Percentiles rank a stretch among this genome's conserved stretches.
phyloP scores from a whole-genome alignment of 441 rosid species.

The Jatropha multifida region DNA sequence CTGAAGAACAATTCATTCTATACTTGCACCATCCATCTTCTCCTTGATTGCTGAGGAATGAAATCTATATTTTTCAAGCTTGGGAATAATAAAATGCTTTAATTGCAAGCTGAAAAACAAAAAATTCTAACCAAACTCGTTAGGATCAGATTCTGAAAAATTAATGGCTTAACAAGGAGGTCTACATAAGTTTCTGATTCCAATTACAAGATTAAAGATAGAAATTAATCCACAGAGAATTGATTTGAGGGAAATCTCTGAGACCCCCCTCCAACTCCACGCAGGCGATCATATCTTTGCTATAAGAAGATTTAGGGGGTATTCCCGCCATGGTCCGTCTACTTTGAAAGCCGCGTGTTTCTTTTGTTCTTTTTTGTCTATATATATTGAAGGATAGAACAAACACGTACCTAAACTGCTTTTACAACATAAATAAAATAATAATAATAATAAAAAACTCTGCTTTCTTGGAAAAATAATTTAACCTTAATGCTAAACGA shows the following conservation, averaged over 20 bases:
- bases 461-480: too few species aligned
- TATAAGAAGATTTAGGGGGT: not conserved
- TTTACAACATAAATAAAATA: too few species aligned
- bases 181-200: not conserved
- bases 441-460: too few species aligned
- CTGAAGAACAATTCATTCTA: too few species aligned
- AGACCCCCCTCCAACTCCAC: not conserved
- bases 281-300: not conserved
- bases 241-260: too few species aligned
- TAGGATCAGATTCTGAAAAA: not conserved
- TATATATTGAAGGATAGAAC: not conserved
- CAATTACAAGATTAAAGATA: not conserved
- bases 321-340: slow-evolving; percentile 6
- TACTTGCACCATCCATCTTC: not conserved
- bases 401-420: too few species aligned
- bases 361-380: not conserved
- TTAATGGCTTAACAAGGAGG: not conserved
- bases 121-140: not conserved
- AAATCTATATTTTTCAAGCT: not conserved
- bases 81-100: not conserved
- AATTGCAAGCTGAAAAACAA: not conserved
- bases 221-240: not conserved
- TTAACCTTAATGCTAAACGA: too few species aligned
- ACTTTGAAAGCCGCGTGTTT: too few species aligned
- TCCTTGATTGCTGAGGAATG: not conserved